Conservation (phyloP, 2,329 filamentous ascomycete species). For the Zymoseptoria pseudotritici region DNA sequence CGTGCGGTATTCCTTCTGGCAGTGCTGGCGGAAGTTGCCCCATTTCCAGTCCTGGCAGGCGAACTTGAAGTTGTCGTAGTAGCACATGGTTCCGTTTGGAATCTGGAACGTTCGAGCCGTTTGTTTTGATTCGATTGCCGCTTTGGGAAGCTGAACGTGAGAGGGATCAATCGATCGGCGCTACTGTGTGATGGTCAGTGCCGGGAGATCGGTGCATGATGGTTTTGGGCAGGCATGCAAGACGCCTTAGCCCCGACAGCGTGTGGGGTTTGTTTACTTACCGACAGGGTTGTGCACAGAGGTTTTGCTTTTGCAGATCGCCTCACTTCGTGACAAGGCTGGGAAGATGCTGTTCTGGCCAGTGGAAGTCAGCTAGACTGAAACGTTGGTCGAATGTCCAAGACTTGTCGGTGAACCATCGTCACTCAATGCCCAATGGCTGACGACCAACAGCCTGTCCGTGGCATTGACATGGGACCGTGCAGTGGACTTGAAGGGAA, state of each 20-base stretch:
- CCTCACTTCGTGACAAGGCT: background rate
- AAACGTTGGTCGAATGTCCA: background rate
- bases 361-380: background rate
- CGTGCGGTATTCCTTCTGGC: slow-evolving; percentile 88
- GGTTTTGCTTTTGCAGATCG: background rate
- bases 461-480: slow-evolving; percentile 4
- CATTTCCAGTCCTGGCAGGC: slow-evolving; percentile 87
- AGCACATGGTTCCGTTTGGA: slow-evolving; percentile 61
- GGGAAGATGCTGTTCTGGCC: background rate
- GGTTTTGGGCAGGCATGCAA: background rate
- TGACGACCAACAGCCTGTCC: background rate
- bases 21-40: slow-evolving; percentile 87
- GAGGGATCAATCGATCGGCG: background rate
- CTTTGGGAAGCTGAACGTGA: slow-evolving; percentile 1
- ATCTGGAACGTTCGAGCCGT: background rate
- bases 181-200: slow-evolving; percentile 8
- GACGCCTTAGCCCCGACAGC: background rate
- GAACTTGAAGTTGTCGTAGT: slow-evolving; percentile 86
- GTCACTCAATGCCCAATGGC: background rate
- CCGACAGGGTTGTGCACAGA: background rate
- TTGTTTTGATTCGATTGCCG: background rate
- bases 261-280: background rate
- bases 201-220: slow-evolving; percentile 1
- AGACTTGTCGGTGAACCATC: background rate
- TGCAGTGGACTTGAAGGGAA: background rate